Percentiles rank a stretch among this genome's conserved stretches.
Conservation (phyloP, 2,329 filamentous ascomycete genomes). For the Scytalidium sp. region DNA sequence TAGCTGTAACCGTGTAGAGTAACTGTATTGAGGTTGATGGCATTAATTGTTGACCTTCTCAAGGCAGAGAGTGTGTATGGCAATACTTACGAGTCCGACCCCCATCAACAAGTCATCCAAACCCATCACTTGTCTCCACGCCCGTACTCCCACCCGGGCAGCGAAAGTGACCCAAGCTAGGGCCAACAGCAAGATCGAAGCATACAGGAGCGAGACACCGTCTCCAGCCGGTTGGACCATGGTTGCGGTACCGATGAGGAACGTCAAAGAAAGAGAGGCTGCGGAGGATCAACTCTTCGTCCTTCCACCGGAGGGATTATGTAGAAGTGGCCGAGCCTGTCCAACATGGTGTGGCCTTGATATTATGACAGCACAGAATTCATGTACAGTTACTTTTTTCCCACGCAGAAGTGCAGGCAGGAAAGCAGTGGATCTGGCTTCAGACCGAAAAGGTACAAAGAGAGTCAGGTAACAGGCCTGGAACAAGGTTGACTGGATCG, state of each 20-base stretch:
- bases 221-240: conserved; percentile 23
- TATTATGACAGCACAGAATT: no score
- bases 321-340: no score
- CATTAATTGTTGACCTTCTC: conserved; percentile 2
- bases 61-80: not conserved
- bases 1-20: conserved; percentile 22
- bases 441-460: no score
- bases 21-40: conserved; percentile 17
- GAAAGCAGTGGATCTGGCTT: no score
- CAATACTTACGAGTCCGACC: conserved; percentile 23
- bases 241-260: conserved; percentile 5
- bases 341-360: no score
- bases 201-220: conserved; percentile 21
- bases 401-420: no score
- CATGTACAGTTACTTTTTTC: no score
- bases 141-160: conserved; percentile 18
- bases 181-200: conserved; percentile 20
- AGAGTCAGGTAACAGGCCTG: no score
- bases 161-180: conserved; percentile 21
- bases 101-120: conserved; percentile 24
- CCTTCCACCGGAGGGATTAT: conserved; percentile 1
- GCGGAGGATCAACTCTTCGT: not conserved
- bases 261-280: conserved; percentile 1
- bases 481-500: no score
- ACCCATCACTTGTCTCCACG: conserved; percentile 23